phyloP scores from a whole-genome alignment of 495 filamentous ascomycete genomes.

The Apiosordaria backusii region DNA sequence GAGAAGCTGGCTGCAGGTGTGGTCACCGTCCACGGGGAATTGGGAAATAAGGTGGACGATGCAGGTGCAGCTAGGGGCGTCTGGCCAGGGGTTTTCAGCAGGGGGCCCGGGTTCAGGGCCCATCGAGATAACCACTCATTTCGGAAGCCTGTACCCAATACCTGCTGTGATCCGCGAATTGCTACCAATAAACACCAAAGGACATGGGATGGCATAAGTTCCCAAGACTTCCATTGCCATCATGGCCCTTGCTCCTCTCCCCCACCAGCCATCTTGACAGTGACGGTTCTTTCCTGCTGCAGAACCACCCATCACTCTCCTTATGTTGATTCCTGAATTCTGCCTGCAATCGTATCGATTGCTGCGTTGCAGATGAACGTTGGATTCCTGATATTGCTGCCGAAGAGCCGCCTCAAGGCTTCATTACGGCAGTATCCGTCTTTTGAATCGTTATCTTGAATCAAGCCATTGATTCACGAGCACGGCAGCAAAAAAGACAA shows the following conservation, averaged over 20 bases:
- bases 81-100: slow-evolving; percentile 26
- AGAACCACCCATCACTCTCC: not conserved
- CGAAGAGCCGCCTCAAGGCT: not conserved
- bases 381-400: not conserved
- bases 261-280: not conserved
- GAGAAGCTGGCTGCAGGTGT: slow-evolving; percentile 14
- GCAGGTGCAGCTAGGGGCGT: slow-evolving; percentile 23
- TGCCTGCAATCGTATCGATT: not conserved
- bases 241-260: not conserved
- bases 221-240: not conserved
- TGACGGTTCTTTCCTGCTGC: not conserved
- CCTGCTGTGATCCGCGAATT: not conserved
- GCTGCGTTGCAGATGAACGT: not conserved
- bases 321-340: slow-evolving; percentile 2
- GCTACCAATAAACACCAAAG: not conserved
- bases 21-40: slow-evolving; percentile 20
- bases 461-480: not conserved
- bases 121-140: slow-evolving; percentile 23
- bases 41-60: slow-evolving; percentile 32
- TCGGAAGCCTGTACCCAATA: slow-evolving; percentile 17
- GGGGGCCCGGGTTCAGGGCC: slow-evolving; percentile 22
- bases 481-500: not conserved
- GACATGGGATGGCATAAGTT: not conserved
- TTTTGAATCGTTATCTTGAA: not conserved
- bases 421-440: not conserved